Evolutionary conservation across 2,329 filamentous ascomycete species (phyloP).

Genomic region (Colletotrichum somersetense): DNA sequence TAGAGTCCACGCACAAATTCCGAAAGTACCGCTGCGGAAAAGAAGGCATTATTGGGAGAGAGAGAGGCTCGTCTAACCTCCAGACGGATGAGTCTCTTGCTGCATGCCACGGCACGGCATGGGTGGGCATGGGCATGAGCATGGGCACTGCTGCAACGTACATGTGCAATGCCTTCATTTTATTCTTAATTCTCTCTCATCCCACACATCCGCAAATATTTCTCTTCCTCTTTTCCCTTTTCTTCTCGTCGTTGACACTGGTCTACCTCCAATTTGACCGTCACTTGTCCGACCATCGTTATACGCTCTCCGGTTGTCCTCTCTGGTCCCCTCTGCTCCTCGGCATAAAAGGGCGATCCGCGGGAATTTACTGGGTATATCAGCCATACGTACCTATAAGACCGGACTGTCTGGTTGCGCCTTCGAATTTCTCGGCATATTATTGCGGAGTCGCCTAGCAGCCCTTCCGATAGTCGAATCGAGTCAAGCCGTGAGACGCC

Average conservation of each 20-base stretch:
- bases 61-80: conserved; percentile 19
- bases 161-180: conserved; percentile 39
- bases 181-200: conserved; percentile 35
- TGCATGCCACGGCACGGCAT: conserved; percentile 33
- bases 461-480: conserved; percentile 16
- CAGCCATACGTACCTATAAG: conserved; percentile 29
- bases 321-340: conserved; percentile 4
- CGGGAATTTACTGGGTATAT: conserved; percentile 21
- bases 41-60: background rate
- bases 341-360: conserved; percentile 24
- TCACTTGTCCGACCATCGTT: conserved; percentile 8
- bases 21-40: conserved; percentile 6
- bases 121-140: background rate
- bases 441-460: conserved; percentile 31
- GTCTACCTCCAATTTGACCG: conserved; percentile 31
- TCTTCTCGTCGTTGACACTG: conserved; percentile 30
- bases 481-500: conserved; percentile 10
- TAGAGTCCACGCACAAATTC: background rate
- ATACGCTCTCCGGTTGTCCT: background rate
- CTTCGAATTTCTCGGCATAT: conserved; percentile 17
- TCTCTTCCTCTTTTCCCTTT: conserved; percentile 7
- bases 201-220: conserved; percentile 25
- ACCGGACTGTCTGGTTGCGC: conserved; percentile 32
- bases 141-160: conserved; percentile 33
- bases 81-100: conserved; percentile 17